Evolutionary conservation across 1,139 yeast species (phyloP), one percentile per base, ranked within the genome.

Genomic region (Sugiyamaella xylanicola): DNA sequence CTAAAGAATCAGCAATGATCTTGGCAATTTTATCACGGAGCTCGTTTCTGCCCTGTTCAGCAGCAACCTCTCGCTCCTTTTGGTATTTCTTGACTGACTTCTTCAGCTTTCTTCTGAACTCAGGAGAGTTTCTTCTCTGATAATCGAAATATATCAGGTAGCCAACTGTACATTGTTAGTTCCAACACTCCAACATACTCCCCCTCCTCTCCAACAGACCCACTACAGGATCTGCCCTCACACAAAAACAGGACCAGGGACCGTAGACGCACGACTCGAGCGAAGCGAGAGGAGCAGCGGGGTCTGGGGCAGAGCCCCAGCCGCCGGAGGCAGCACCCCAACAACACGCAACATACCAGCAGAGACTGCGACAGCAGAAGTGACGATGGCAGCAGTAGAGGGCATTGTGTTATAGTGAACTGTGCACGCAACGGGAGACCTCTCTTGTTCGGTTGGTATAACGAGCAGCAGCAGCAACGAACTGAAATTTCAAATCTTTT

Each of bases 141-240:
- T 91, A 88, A 75, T 93, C 99, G 68, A 93, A 93, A 77, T 89
- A 93, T 48, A 84, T 77, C 57, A 95, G 90, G 73, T 93, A 93
- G 16, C 91, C 92, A 53, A 85, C 76, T 57, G 76, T 62, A 5
- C 20, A 43, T 29, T 21, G 51, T 39, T 44, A 29, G 39, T 29
- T 17, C 19, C 22, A 37, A 9, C 2, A 9, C 25, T 16, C 15
- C 17, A n/a, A n/a, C n/a, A n/a, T n/a, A n/a, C n/a, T n/a, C n/a
- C n/a, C n/a, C n/a, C n/a, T n/a, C n/a, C n/a, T n/a, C n/a, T n/a
- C n/a, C n/a, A n/a, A n/a, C n/a, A n/a, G n/a, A n/a, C n/a, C n/a
- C n/a, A n/a, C n/a, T n/a, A n/a, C n/a, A n/a, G n/a, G n/a, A n/a
- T n/a, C n/a, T n/a, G n/a, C n/a, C n/a, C n/a, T n/a, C n/a, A n/a